Evolutionary conservation across 2,329 filamentous ascomycete species (phyloP), one percentile per base, ranked within the genome.

Genomic region (Fusarium musae): DNA sequence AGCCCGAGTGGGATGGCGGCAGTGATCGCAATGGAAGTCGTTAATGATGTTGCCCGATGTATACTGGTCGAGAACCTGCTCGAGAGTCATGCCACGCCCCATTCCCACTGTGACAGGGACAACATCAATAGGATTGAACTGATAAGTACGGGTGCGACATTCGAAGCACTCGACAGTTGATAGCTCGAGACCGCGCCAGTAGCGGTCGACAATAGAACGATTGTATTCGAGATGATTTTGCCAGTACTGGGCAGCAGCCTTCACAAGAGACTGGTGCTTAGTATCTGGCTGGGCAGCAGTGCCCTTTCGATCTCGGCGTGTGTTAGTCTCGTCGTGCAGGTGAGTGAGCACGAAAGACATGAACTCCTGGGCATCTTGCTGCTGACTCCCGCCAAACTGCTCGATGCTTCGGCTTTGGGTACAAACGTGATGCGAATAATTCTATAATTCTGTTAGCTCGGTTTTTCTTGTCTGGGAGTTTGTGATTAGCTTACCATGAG

Each of bases 291-390:
- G 78, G 28, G 68, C 44, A 2, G 75, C 75, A 8, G 74, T 75
- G 59, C 81, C 80, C 26, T 78, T 72, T 26, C 68, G 85, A 66
- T 91, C 85, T n/a, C 85, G 83, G 19, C 81, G 81, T 32, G 80
- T 80, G 79, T 97, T 97, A 9, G 97, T 91, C 82, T 99, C 96
- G 79, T 96, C 93, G 75, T 96, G 92, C 17, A 98, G 86, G 73
- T 93, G 91, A 59, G 93, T 91, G 42, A 97, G 87, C 32, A 98
- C 82, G 78, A 97, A 97, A 50, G 91, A 90, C 74, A 96, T 91
- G 75, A 97, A 97, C 78, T 98, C 96, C 73, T 95, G 93, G 4
- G 95, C 93, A 78, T 99, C 96, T 82, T 98, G 96, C 79, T 98
- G 96, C 56, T 90, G 85, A 30, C 87, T 86, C 44, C 93, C 92